These are phyloP conservation scores for Microdochium paspali DNA, from an alignment of 2,329 filamentous ascomycete species.

Conservation along the genomic window DNA sequence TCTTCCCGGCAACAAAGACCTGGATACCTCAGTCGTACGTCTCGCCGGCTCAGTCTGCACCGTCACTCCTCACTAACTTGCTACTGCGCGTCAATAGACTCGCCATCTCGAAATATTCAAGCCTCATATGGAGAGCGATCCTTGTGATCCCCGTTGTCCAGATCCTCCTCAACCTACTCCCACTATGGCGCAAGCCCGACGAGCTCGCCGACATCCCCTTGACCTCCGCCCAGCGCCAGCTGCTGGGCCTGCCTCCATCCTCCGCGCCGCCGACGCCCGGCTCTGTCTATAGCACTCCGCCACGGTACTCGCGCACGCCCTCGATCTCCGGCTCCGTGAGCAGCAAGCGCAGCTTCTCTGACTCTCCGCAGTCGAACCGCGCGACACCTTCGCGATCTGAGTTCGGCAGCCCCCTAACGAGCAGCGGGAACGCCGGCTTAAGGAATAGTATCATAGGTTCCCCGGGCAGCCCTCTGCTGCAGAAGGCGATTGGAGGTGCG, in stretches of 20 bases:
- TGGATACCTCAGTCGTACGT: constrained; percentile 3
- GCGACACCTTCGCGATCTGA: constrained; percentile 33
- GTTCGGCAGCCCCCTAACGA: constrained; percentile 17
- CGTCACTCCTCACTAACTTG: not conserved
- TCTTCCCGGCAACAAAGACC: constrained; percentile 10
- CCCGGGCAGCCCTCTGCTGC: constrained; percentile 49
- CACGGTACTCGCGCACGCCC: constrained; percentile 71
- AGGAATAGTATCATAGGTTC: constrained; percentile 22
- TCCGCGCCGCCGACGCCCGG: constrained; percentile 54
- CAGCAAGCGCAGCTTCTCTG: constrained; percentile 45
- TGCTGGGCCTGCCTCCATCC: constrained; percentile 71
- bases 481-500: constrained; percentile 52
- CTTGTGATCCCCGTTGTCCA: constrained; percentile 59
- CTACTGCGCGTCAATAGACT: constrained; percentile 19
- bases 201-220: constrained; percentile 82
- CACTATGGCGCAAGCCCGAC: constrained; percentile 64
- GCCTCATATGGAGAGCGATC: constrained; percentile 34
- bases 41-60: not conserved
- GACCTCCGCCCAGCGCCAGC: constrained; percentile 75
- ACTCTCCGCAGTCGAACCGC: constrained; percentile 48
- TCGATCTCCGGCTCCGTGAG: constrained; percentile 54
- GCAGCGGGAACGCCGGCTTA: constrained; percentile 18
- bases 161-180: constrained; percentile 59
- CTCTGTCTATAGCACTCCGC: constrained; percentile 73
- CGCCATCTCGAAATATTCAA: constrained; percentile 23